A percentile compares a stretch with the other conserved stretches of the same genome.
Conservation (phyloP, 1,139 yeast genomes). For the Saccharomyces hybrid region DNA sequence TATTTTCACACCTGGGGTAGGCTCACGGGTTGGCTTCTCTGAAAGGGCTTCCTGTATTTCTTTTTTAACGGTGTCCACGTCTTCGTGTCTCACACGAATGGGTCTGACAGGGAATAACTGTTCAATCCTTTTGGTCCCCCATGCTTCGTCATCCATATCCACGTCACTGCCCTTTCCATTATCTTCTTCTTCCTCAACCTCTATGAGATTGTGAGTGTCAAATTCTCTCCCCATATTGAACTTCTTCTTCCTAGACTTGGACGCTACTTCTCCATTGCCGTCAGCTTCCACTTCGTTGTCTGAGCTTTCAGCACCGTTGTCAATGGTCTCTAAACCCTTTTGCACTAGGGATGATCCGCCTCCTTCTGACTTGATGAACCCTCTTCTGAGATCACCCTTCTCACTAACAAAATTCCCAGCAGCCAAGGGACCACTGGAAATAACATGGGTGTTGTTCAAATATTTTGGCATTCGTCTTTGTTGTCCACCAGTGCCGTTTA, state of each 20-base stretch:
- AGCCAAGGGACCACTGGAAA: conserved; percentile 65
- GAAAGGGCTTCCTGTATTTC: conserved; percentile 23
- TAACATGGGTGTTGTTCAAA: conserved; percentile 58
- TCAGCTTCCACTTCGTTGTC: conserved; percentile 14
- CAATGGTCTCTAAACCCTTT: conserved; percentile 28
- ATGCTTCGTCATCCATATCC: conserved; percentile 27
- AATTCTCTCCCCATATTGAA: conserved; percentile 60
- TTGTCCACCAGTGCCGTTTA: conserved; percentile 33
- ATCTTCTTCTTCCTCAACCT: conserved; percentile 25
- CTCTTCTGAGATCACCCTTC: conserved; percentile 18
- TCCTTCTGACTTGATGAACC: conserved; percentile 25
- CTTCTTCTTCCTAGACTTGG: conserved; percentile 34
- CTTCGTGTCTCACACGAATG: conserved; percentile 38
- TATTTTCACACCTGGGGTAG: conserved; percentile 23
- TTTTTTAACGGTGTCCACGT: conserved; percentile 23
- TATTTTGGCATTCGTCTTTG: conserved; percentile 37
- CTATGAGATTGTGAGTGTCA: conserved; percentile 20
- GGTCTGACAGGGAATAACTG: conserved; percentile 47
- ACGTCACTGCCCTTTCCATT: conserved; percentile 34
- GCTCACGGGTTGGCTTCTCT: conserved; percentile 26
- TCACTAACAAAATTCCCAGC: conserved; percentile 48
- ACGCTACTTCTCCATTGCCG: conserved; percentile 22
- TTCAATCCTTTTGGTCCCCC: conserved; percentile 32
- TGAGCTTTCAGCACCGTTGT: conserved; percentile 23
- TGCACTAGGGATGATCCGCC: conserved; percentile 23